Percentiles rank a stretch among this genome's conserved stretches.
Conservation (phyloP, 108 stramenopile species). For the Seminavis robusta region DNA sequence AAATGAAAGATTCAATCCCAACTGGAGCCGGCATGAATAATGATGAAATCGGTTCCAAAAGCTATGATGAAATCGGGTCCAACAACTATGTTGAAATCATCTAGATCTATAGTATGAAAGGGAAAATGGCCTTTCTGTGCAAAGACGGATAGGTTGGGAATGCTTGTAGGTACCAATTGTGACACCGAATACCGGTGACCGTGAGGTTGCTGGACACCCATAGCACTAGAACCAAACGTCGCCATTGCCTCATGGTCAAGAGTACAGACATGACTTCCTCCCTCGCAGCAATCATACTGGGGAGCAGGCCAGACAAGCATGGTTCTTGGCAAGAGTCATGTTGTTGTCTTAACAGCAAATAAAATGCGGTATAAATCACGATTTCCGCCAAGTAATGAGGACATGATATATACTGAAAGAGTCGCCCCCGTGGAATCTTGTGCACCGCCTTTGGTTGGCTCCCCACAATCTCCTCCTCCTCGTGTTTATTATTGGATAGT, state of each 20-base stretch:
- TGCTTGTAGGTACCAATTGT: conserved; percentile 48
- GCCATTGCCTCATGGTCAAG: background rate
- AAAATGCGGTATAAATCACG: conserved; percentile 55
- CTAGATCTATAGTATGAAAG: too few relatives aligned
- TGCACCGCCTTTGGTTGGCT: conserved; percentile 7
- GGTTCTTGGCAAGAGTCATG: too few relatives aligned
- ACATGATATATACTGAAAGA: conserved; percentile 58
- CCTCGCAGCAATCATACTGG: too few relatives aligned
- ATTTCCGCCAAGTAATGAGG: conserved; percentile 81
- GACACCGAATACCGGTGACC: conserved; percentile 44
- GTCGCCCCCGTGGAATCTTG: conserved; percentile 42
- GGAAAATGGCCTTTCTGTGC: conserved; percentile 5
- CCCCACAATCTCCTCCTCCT: too few relatives aligned
- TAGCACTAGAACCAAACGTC: conserved; percentile 24
- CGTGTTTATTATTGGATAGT: background rate
- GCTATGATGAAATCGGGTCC: too few relatives aligned
- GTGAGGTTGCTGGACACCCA: conserved; percentile 63
- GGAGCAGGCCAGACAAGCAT: too few relatives aligned
- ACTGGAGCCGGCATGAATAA: too few relatives aligned
- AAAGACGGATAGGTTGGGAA: background rate
- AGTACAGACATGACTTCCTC: too few relatives aligned
- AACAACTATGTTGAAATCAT: too few relatives aligned
- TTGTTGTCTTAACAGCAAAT: conserved; percentile 18
- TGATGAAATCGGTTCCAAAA: too few relatives aligned
- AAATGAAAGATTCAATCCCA: too few relatives aligned